phyloP scores from a whole-genome alignment of 2,329 filamentous ascomycete species.

The Neocucurbitaria cava region DNA sequence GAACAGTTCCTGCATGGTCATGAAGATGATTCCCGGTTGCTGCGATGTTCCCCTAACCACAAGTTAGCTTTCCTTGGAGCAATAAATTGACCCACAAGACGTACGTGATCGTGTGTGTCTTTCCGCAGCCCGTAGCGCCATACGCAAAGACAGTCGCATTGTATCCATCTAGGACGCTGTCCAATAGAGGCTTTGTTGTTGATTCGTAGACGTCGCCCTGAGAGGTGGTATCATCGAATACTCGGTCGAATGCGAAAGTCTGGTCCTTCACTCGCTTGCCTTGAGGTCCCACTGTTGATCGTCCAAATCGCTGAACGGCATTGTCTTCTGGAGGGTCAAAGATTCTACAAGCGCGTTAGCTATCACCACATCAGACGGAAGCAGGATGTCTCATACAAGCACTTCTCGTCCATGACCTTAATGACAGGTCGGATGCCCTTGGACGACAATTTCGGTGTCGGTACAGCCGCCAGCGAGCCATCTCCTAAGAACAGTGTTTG shows the following conservation, averaged over 20 bases:
- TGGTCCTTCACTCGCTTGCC: conserved; percentile 97
- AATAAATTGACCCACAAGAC: conserved; percentile 11
- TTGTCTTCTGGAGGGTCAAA: conserved; percentile 98
- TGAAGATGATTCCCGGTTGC: conserved; percentile 95
- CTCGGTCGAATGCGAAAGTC: conserved; percentile 93
- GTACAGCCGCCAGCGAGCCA: conserved; percentile 87
- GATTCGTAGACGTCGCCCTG: conserved; percentile 95
- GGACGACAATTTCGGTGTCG: conserved; percentile 81
- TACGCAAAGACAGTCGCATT: conserved; percentile 99
- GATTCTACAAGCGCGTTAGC: conserved; percentile 65
- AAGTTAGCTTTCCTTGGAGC: conserved; percentile 21
- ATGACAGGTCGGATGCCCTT: conserved; percentile 90
- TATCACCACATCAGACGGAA: conserved; percentile 1
- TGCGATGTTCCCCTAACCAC: conserved; percentile 73
- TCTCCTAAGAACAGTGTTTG: conserved; percentile 93
- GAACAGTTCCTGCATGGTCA: conserved; percentile 99
- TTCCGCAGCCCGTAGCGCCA: conserved; percentile 95
- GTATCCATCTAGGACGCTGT: conserved; percentile 95
- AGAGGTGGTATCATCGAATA: conserved; percentile 94
- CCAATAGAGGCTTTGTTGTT: conserved; percentile 86
- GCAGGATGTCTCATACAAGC: conserved; percentile 70
- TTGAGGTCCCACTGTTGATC: conserved; percentile 72
- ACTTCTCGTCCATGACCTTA: conserved; percentile 95
- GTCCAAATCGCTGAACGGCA: conserved; percentile 85
- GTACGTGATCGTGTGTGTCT: conserved; percentile 88